phyloP scores from a whole-genome alignment of 164 flowering plant genomes.

The Macadamia integrifolia region DNA sequence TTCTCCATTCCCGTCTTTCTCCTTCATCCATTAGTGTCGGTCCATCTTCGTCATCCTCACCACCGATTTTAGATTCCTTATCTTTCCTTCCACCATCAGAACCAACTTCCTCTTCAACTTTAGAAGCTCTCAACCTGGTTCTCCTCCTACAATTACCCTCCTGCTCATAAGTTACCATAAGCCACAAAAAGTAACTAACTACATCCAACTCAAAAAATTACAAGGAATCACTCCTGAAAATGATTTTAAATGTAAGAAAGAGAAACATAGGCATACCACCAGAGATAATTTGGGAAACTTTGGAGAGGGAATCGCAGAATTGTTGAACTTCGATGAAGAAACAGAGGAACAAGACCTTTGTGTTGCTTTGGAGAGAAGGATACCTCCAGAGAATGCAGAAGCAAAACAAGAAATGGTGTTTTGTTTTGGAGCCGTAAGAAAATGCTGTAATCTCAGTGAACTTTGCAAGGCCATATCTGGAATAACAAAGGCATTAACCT shows the following conservation, averaged over 20 bases:
- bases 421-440: slow-evolving; percentile 9
- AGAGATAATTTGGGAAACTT: background rate
- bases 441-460: slow-evolving; percentile 6
- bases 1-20: slow-evolving; percentile 80
- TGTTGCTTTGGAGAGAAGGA: background rate
- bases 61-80: slow-evolving; percentile 17
- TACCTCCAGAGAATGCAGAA: slow-evolving; percentile 10
- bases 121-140: slow-evolving; percentile 25
- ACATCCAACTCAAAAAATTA: too few species aligned
- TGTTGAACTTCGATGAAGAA: slow-evolving; percentile 7
- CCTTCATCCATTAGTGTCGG: slow-evolving; percentile 19
- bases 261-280: slow-evolving; percentile 15
- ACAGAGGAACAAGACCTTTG: background rate
- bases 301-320: background rate
- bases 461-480: slow-evolving; percentile 31
- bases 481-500: background rate
- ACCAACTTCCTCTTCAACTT: slow-evolving; percentile 19
- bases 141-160: slow-evolving; percentile 10
- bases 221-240: background rate
- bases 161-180: background rate
- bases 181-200: background rate
- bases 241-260: background rate
- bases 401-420: background rate
- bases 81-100: slow-evolving; percentile 25
- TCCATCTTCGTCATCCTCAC: slow-evolving; percentile 3